Evolutionary conservation across 2,329 filamentous ascomycete species (phyloP), one percentile per base, ranked within the genome.

Genomic region (Neospermospora avenae): DNA sequence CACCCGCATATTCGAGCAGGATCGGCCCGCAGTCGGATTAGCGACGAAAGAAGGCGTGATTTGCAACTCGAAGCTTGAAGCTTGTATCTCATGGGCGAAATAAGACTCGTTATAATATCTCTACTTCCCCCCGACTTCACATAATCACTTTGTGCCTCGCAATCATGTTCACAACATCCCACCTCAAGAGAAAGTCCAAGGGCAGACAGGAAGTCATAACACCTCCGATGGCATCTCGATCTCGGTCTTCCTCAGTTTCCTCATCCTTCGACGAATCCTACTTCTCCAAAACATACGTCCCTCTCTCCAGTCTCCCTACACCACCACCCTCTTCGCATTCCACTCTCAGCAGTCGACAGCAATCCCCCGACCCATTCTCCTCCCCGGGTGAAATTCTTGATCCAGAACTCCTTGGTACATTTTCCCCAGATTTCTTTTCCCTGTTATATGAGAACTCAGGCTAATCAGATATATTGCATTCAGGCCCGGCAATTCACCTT

Each of bases 271-370:
- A 78, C 67, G 78, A 81, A 58, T 77, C 76, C 65, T 79, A 80
- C 67, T 85, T 86, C 68, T 72, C 74, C 58, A 76, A 77, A 62
- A 86, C 84, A 65, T 89, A 88, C 73, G 81, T 84, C 51, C 86
- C 86, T 10, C 77, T 89, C 55, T 88, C 85, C 31, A 87, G 85
- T 72, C 79, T 89, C 22, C 86, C 86, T 22, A 89, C 86, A 55
- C 86, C 86, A 63, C 86, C 86, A 46, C 80, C 80, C 11, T 86
- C 83, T 46, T 67, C 62, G 13, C 63, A 65, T 48, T 69, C 70
- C 2, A 64, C 65, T 34, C 45, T 42, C 42, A 66, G 58, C 58
- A 62, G 59, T 37, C 57, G 59, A 1, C 59, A 63, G 13, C 63
- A 62, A 35, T 63, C 63, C 4, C 62, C 66, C 24, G 58, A 41